Evolutionary conservation across 805 yeast species (phyloP).

Genomic region (Tetrapisispora iriomotensis): DNA sequence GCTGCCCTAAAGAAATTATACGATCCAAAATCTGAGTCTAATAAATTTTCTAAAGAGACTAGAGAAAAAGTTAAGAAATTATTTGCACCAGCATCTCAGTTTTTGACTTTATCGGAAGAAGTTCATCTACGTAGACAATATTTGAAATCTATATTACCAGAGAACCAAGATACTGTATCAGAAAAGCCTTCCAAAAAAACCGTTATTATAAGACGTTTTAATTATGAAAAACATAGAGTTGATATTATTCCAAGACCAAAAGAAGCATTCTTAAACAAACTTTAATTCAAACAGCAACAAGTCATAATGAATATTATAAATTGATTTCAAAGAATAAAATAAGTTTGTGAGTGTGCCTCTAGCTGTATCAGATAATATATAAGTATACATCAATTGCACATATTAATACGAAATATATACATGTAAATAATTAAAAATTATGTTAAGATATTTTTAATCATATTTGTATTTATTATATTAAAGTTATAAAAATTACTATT

Average conservation of each 20-base stretch:
- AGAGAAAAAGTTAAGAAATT: constrained; percentile 35
- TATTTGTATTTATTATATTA: neutral
- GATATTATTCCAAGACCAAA: constrained; percentile 46
- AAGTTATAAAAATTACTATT: neutral
- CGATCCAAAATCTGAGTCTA: neutral
- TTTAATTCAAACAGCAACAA: constrained; percentile 1
- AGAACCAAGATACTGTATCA: constrained; percentile 31
- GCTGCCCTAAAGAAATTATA: constrained; percentile 13
- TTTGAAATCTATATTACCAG: constrained; percentile 50
- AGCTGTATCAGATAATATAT: neutral
- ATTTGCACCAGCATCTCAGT: constrained; percentile 30
- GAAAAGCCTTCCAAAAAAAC: constrained; percentile 40
- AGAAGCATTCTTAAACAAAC: constrained; percentile 35
- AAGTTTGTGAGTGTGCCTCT: neutral
- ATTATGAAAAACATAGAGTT: constrained; percentile 43
- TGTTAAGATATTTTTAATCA: neutral
- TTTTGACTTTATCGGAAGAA: constrained; percentile 25
- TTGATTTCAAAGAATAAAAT: too few species aligned
- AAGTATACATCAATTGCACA: neutral
- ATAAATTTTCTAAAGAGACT: constrained; percentile 13
- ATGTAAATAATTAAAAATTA: neutral
- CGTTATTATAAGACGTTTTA: constrained; percentile 48
- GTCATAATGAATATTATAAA: too few species aligned
- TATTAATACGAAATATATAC: neutral
- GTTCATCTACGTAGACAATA: constrained; percentile 38